Conservation (phyloP, 257 asterid genomes). For the Nicotiana noctiflora region DNA sequence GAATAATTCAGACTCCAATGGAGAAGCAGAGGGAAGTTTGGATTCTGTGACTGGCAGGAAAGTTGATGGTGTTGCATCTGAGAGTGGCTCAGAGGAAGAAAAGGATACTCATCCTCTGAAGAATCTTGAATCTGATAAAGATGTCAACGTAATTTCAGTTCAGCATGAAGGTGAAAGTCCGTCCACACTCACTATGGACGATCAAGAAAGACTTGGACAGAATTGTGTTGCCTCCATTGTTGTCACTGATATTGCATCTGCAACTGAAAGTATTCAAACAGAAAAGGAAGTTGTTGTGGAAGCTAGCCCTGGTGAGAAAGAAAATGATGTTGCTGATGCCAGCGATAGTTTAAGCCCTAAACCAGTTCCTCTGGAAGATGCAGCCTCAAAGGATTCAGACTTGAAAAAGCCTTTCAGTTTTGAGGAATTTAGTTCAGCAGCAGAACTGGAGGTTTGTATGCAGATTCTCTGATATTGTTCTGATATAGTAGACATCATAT, state of each 20-base stretch:
- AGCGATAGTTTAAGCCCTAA: conserved; percentile 12
- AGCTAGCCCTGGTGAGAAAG: conserved; percentile 29
- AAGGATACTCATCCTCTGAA: conserved; percentile 23
- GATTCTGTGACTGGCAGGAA: conserved; percentile 41
- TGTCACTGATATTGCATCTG: conserved; percentile 12
- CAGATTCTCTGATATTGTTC: background rate
- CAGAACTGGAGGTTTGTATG: conserved; percentile 53
- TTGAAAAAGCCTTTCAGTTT: conserved; percentile 43
- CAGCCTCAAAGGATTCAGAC: conserved; percentile 20
- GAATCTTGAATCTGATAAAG: conserved; percentile 19
- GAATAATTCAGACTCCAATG: conserved; percentile 51
- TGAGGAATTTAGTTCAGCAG: conserved; percentile 52
- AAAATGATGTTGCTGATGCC: conserved; percentile 16
- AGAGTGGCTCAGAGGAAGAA: conserved; percentile 53
- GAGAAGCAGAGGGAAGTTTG: conserved; percentile 48
- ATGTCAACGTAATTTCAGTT: conserved; percentile 8
- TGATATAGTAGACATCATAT: background rate
- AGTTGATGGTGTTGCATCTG: conserved; percentile 32
- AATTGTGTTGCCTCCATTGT: conserved; percentile 5
- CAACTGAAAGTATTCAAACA: background rate
- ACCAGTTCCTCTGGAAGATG: conserved; percentile 26
- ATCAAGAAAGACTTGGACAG: conserved; percentile 18
- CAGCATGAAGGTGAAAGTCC: background rate
- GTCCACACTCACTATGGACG: background rate
- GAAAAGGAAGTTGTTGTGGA: conserved; percentile 20